Conservation (phyloP, 768 basidiomycete species). For the Leccinum imitatum region DNA sequence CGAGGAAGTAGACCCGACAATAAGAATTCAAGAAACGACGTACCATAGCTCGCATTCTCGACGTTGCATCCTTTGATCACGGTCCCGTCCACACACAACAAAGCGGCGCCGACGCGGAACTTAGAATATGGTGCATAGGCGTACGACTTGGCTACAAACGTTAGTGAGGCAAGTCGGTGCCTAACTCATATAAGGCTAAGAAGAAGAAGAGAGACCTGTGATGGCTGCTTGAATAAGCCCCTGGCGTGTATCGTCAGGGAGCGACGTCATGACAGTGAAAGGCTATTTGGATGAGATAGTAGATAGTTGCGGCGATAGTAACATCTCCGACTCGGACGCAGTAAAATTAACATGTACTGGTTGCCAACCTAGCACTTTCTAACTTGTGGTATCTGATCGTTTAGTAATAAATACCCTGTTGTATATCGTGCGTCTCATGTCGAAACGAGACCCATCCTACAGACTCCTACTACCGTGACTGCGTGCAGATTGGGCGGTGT, state of each 20-base stretch:
- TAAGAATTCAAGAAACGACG: slow-evolving; percentile 8
- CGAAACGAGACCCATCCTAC: slow-evolving; percentile 52
- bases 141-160: slow-evolving; percentile 55
- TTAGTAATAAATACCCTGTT: neutral
- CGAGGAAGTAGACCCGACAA: neutral
- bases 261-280: slow-evolving; percentile 6
- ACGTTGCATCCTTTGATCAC: slow-evolving; percentile 88
- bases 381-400: slow-evolving; percentile 5
- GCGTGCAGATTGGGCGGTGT: too few relatives aligned
- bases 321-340: neutral
- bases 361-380: neutral
- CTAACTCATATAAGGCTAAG: neutral
- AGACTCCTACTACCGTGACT: too few relatives aligned
- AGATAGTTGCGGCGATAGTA: neutral
- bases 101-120: slow-evolving; percentile 89
- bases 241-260: slow-evolving; percentile 45
- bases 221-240: slow-evolving; percentile 54
- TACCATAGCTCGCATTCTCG: slow-evolving; percentile 93
- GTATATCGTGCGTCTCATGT: slow-evolving; percentile 9
- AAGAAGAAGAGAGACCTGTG: slow-evolving; percentile 10
- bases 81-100: slow-evolving; percentile 65
- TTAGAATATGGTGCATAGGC: slow-evolving; percentile 87
- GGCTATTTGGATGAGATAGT: neutral
- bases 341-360: neutral
- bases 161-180: neutral